phyloP scores from a whole-genome alignment of 495 filamentous ascomycete genomes.

The Opeltia flavorubescens region DNA sequence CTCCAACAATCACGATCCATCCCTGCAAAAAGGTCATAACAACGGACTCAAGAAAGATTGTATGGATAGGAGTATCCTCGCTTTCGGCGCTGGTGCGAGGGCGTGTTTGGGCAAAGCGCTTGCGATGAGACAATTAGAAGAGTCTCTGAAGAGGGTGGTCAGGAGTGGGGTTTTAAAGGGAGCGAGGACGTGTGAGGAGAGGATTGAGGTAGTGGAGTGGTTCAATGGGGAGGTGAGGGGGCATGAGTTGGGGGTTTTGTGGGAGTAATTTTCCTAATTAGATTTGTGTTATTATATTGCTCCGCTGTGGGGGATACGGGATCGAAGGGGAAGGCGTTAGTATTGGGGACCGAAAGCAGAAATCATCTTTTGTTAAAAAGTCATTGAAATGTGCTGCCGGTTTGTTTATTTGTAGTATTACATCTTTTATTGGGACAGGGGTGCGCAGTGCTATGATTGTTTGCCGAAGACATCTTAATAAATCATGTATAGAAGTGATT shows the following conservation, averaged over 20 bases:
- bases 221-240: constrained; percentile 31
- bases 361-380: too few species aligned
- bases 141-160: constrained; percentile 24
- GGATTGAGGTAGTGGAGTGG: constrained; percentile 35
- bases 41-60: constrained; percentile 8
- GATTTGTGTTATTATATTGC: too few species aligned
- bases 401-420: too few species aligned
- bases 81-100: constrained; percentile 35
- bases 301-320: too few species aligned
- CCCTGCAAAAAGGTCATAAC: neutral
- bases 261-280: too few species aligned
- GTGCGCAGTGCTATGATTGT: too few species aligned
- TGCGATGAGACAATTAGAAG: constrained; percentile 26
- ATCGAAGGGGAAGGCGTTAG: too few species aligned
- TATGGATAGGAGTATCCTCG: constrained; percentile 29
- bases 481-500: too few species aligned
- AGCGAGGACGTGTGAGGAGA: constrained; percentile 21
- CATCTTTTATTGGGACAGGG: too few species aligned
- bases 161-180: constrained; percentile 28
- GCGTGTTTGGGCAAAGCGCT: constrained; percentile 38
- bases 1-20: neutral
- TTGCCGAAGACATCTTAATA: too few species aligned
- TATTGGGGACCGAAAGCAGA: too few species aligned
- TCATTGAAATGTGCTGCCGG: too few species aligned
- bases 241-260: constrained; percentile 13